phyloP scores from a whole-genome alignment of 176 grass and related monocot genomes.

The Raddia distichophylla region DNA sequence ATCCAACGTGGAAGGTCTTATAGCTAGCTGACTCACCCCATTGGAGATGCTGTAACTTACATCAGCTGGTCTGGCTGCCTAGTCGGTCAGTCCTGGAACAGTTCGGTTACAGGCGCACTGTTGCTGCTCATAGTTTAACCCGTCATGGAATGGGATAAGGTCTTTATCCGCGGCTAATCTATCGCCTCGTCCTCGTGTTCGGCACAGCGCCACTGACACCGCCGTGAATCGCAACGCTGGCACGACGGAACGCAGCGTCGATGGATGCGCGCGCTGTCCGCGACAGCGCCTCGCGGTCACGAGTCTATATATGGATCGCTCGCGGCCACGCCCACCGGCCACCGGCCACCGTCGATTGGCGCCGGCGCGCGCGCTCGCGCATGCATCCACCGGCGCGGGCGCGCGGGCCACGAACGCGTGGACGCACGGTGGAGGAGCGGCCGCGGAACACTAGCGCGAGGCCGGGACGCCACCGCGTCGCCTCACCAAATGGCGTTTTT shows the following conservation, averaged over 20 bases:
- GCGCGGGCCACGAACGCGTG: too few relatives aligned
- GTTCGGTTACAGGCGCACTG: conserved; percentile 1
- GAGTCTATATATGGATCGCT: too few relatives aligned
- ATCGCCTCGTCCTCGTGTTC: background rate
- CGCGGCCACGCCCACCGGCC: too few relatives aligned
- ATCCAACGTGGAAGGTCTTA: too few relatives aligned
- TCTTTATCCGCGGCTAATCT: background rate
- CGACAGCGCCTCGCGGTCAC: background rate
- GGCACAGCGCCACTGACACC: conserved; percentile 4
- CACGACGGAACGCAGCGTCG: background rate
- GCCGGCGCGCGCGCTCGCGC: too few relatives aligned
- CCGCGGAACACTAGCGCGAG: background rate
- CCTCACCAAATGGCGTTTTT: too few relatives aligned
- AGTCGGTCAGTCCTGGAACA: background rate
- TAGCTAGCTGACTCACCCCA: too few relatives aligned
- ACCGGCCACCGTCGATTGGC: too few relatives aligned
- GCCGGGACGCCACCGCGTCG: too few relatives aligned
- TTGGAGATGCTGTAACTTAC: too few relatives aligned
- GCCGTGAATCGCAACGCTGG: background rate
- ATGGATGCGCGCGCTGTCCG: background rate
- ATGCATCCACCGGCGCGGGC: too few relatives aligned
- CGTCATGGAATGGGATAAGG: conserved; percentile 6
- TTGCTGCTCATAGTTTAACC: background rate
- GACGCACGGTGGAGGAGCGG: conserved; percentile 18
- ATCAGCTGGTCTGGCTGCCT: background rate